phyloP scores from a whole-genome alignment of 1,284 basidiomycete genomes.

The Malassezia furfur region DNA sequence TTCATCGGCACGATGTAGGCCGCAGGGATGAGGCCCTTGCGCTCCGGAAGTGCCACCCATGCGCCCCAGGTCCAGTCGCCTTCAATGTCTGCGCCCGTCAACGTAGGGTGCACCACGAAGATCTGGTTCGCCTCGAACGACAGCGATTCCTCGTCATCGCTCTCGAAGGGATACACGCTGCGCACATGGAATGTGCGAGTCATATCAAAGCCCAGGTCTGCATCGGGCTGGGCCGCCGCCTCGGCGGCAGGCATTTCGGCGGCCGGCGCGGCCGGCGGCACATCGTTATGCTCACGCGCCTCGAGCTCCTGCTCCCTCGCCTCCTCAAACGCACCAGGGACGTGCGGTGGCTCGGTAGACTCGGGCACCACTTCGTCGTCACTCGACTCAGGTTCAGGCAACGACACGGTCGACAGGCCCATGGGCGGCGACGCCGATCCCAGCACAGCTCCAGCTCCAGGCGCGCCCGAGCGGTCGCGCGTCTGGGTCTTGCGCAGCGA shows the following conservation, averaged over 20 bases:
- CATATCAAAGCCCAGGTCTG: conserved; percentile 61
- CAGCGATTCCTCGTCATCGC: conserved; percentile 75
- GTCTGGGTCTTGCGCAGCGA: conserved; percentile 69
- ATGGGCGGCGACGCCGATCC: conserved; percentile 63
- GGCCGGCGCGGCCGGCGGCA: not conserved
- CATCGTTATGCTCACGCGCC: conserved; percentile 22
- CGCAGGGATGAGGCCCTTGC: conserved; percentile 79
- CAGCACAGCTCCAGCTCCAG: conserved; percentile 65
- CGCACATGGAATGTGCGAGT: conserved; percentile 59
- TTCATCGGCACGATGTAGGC: conserved; percentile 55
- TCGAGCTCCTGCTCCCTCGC: not conserved
- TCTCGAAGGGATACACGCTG: conserved; percentile 59
- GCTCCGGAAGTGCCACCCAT: conserved; percentile 56
- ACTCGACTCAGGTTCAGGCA: conserved; percentile 41
- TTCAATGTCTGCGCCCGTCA: conserved; percentile 53
- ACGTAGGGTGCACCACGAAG: conserved; percentile 72
- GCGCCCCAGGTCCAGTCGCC: conserved; percentile 82
- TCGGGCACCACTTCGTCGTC: conserved; percentile 15
- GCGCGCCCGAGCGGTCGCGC: conserved; percentile 67
- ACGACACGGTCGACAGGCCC: conserved; percentile 15
- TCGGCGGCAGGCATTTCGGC: conserved; percentile 6
- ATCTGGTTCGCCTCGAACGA: conserved; percentile 73
- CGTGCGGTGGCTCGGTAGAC: not conserved
- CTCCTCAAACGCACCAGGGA: not conserved
- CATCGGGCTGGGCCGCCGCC: conserved; percentile 50